Percentiles rank a stretch among this genome's conserved stretches.
These are phyloP conservation scores for Lagenaria siceraria DNA, from an alignment of 306 rosid genomes.

Conservation along the genomic window DNA sequence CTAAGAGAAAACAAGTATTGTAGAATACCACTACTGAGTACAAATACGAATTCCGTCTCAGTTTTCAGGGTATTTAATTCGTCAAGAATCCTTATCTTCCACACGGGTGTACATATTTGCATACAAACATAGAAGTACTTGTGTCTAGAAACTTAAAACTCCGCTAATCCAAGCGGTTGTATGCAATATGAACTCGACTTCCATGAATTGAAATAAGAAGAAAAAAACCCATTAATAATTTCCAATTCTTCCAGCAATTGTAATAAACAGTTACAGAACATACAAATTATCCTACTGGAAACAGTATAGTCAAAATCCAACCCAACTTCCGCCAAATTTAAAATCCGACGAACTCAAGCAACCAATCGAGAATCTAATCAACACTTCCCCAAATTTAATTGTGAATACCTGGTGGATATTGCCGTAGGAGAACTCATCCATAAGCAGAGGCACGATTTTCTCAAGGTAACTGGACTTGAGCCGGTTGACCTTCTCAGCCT, in stretches of 20 bases:
- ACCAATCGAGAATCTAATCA: neutral
- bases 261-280: neutral
- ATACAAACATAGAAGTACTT: neutral
- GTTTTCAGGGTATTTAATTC: neutral
- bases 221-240: neutral
- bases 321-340: neutral
- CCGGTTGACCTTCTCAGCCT: constrained; percentile 46
- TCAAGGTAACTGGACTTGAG: constrained; percentile 53
- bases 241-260: neutral
- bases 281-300: neutral
- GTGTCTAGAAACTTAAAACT: too few relatives aligned
- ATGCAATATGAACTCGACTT: neutral
- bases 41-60: neutral
- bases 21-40: neutral
- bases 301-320: neutral
- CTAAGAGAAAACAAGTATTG: neutral
- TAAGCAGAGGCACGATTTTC: constrained; percentile 63
- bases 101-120: neutral
- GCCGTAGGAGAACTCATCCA: constrained; percentile 73
- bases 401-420: constrained; percentile 51
- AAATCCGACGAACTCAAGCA: neutral
- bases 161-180: neutral
- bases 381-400: neutral
- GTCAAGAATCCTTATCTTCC: neutral
- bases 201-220: neutral